phyloP scores from a whole-genome alignment of 495 filamentous ascomycete species.

The Aspergillus diversus region DNA sequence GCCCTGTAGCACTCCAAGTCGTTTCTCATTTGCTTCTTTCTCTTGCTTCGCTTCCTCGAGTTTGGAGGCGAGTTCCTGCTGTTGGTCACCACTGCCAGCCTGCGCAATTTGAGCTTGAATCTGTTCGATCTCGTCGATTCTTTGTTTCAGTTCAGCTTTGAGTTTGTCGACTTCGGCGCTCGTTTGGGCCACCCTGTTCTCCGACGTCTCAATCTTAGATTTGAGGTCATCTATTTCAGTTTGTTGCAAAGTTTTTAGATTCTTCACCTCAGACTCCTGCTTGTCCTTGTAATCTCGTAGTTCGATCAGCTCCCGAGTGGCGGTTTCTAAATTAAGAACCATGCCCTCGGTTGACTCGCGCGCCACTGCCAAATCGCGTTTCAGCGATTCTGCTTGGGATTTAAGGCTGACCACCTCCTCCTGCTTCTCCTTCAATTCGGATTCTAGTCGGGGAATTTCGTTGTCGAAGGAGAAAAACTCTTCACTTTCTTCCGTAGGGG shows the following conservation, averaged over 20 bases:
- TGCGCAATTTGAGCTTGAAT: conserved; percentile 47
- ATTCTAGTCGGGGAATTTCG: conserved; percentile 69
- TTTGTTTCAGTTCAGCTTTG: conserved; percentile 56
- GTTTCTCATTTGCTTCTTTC: conserved; percentile 55
- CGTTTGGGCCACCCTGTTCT: conserved; percentile 51
- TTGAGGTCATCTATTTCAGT: conserved; percentile 47
- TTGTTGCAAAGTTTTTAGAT: conserved; percentile 34
- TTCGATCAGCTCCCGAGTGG: conserved; percentile 61
- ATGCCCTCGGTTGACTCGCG: conserved; percentile 69
- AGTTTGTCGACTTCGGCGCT: conserved; percentile 54
- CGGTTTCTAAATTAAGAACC: conserved; percentile 62
- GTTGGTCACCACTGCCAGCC: conserved; percentile 42
- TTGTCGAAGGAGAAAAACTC: conserved; percentile 90
- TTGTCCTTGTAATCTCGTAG: conserved; percentile 60
- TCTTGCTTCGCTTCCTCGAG: conserved; percentile 40
- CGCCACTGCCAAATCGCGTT: conserved; percentile 56
- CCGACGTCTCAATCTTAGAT: conserved; percentile 42
- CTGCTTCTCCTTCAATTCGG: conserved; percentile 62
- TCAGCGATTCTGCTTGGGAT: conserved; percentile 59
- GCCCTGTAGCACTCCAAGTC: conserved; percentile 53
- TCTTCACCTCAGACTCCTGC: conserved; percentile 51
- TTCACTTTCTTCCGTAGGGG: conserved; percentile 55
- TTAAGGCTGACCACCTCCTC: conserved; percentile 69
- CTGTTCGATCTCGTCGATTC: conserved; percentile 55
- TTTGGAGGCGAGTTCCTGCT: conserved; percentile 43